Conservation (phyloP, 2,329 filamentous ascomycete species). For the Aspergillus clavatus region DNA sequence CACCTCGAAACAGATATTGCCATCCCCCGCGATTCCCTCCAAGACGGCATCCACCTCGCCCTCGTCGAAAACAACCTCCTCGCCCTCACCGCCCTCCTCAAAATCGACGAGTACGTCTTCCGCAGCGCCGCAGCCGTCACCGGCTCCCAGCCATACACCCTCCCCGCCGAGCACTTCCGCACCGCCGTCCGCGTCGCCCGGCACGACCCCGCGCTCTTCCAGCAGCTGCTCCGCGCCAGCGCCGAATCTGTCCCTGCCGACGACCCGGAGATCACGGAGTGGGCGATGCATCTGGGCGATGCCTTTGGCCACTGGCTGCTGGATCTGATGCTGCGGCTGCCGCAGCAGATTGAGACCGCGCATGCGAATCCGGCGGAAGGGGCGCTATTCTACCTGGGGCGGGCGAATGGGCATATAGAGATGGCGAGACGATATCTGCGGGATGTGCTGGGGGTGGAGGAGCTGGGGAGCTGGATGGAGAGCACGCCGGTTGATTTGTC, state of each 20-base stretch:
- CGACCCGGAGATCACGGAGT: conserved; percentile 33
- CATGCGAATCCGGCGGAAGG: conserved; percentile 9
- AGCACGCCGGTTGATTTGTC: conserved; percentile 18
- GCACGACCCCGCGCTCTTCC: conserved; percentile 25
- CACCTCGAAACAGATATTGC: conserved; percentile 11
- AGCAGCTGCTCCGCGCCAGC: conserved; percentile 33
- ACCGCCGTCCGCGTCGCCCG: conserved; percentile 25
- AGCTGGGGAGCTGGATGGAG: conserved; percentile 21
- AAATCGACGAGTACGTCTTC: conserved; percentile 32
- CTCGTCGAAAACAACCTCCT: conserved; percentile 29
- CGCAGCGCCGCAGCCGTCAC: conserved; percentile 8
- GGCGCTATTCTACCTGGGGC: conserved; percentile 25
- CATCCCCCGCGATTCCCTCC: conserved; percentile 31
- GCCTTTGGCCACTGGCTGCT: conserved; percentile 34
- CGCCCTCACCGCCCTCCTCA: conserved; percentile 34
- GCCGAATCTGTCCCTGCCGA: conserved; percentile 36
- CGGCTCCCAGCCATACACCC: conserved; percentile 15
- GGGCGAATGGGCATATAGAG: conserved; percentile 16
- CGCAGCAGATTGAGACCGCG: conserved; percentile 19
- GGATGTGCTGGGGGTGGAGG: conserved; percentile 23
- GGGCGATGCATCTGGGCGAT: conserved; percentile 27
- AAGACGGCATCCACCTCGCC: conserved; percentile 39
- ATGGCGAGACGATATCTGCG: conserved; percentile 21
- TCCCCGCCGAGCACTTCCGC: conserved; percentile 33
- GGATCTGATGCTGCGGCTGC: conserved; percentile 31